These are phyloP conservation scores for Xylariaceae sp. DNA, from an alignment of 2,329 filamentous ascomycete species.

Conservation along the genomic window DNA sequence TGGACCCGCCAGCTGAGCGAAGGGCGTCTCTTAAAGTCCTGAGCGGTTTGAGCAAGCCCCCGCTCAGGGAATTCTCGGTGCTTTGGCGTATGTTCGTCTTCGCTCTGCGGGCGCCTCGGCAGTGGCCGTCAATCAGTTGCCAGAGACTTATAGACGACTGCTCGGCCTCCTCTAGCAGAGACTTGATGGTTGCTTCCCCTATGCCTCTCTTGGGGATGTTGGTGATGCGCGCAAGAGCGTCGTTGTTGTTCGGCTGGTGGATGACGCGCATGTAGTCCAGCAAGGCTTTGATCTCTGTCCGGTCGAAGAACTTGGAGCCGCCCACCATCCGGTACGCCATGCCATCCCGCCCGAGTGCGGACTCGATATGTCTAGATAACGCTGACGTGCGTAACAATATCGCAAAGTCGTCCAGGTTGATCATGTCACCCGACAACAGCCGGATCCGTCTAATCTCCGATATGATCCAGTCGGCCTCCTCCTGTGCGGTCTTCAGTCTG, in stretches of 20 bases:
- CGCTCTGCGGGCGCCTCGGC: constrained; percentile 42
- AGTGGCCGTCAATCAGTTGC: constrained; percentile 59
- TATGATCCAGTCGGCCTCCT: constrained; percentile 85
- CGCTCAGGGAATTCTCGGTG: constrained; percentile 49
- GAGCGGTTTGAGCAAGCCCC: constrained; percentile 42
- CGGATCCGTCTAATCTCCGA: constrained; percentile 70
- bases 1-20: constrained; percentile 20
- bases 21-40: constrained; percentile 33
- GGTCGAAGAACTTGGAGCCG: constrained; percentile 86
- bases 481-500: constrained; percentile 60
- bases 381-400: constrained; percentile 81
- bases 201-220: constrained; percentile 79
- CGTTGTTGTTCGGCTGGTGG: constrained; percentile 79
- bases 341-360: constrained; percentile 70
- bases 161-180: constrained; percentile 72
- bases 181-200: constrained; percentile 71
- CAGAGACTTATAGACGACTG: constrained; percentile 64
- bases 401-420: constrained; percentile 73
- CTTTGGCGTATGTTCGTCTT: constrained; percentile 45
- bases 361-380: constrained; percentile 81
- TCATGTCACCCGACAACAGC: constrained; percentile 65
- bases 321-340: constrained; percentile 88
- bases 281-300: constrained; percentile 79
- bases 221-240: constrained; percentile 76
- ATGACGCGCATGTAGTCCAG: constrained; percentile 86